These are phyloP conservation scores for Eragrostis curvula DNA, from an alignment of 176 grass and related monocot genomes.

Conservation along the genomic window DNA sequence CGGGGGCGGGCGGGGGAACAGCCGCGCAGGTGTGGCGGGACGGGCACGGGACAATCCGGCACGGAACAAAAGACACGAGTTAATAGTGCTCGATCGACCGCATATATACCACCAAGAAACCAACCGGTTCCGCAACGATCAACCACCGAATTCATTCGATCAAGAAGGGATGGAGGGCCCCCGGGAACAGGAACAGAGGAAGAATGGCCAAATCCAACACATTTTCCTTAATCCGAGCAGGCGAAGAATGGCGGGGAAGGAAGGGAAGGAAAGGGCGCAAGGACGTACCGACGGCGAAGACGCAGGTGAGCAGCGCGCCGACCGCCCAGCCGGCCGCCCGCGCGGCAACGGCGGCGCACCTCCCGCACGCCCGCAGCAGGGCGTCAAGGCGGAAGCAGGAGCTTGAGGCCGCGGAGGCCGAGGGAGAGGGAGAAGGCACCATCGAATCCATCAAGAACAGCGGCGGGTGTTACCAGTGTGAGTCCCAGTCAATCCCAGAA, in stretches of 20 bases:
- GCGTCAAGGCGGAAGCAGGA: slow-evolving; percentile 19
- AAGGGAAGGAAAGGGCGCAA: not conserved
- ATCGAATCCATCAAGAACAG: slow-evolving; percentile 32
- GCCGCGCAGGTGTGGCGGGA: not conserved
- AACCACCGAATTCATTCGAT: slow-evolving; percentile 10
- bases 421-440: not conserved
- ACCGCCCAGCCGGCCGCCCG: slow-evolving; percentile 45
- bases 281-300: slow-evolving; percentile 73
- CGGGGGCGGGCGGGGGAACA: not conserved
- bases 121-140: not conserved
- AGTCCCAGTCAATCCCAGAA: not conserved
- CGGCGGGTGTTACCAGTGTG: not conserved
- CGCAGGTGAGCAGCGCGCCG: slow-evolving; percentile 64
- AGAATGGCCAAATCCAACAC: not conserved
- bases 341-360: slow-evolving; percentile 18
- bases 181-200: not conserved
- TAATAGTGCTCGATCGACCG: not conserved
- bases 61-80: not conserved
- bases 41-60: slow-evolving; percentile 7
- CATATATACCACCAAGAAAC: not conserved
- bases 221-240: too few species aligned
- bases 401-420: not conserved
- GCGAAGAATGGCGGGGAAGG: not conserved
- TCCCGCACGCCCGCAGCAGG: slow-evolving; percentile 32
- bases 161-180: not conserved